Conservation (phyloP, 345 rosid genomes). For the Salix koriyanagi region DNA sequence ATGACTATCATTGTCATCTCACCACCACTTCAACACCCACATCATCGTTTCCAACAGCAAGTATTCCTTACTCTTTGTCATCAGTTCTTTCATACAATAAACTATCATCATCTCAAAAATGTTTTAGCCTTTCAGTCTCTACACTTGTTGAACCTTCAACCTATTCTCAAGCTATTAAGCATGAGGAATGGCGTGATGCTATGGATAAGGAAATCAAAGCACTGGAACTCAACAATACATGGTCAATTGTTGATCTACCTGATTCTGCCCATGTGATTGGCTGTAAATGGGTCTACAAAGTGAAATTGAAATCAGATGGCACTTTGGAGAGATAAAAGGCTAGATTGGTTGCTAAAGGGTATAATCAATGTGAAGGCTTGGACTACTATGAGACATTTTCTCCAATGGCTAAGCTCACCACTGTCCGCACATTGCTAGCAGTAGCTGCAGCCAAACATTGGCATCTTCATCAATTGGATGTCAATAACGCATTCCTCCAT, state of each 20-base stretch:
- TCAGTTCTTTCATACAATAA: too few relatives aligned
- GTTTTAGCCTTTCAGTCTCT: not conserved
- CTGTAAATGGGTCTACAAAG: not conserved
- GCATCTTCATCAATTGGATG: not conserved
- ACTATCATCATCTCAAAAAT: not conserved
- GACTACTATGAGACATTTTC: not conserved
- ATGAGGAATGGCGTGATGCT: not conserved
- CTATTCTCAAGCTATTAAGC: rapidly evolving
- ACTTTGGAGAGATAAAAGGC: not conserved
- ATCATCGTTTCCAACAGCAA: too few relatives aligned
- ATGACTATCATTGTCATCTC: too few relatives aligned
- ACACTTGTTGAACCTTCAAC: not conserved
- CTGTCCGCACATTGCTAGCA: not conserved
- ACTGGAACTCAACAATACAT: not conserved
- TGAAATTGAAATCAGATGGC: not conserved
- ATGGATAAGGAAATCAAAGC: not conserved
- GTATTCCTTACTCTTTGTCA: not conserved
- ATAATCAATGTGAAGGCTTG: too few relatives aligned
- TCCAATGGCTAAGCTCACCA: not conserved
- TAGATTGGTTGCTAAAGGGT: not conserved
- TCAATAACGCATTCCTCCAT: too few relatives aligned
- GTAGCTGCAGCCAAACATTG: not conserved
- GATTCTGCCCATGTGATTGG: not conserved
- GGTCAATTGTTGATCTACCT: not conserved
- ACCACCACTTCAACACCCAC: too few relatives aligned